phyloP scores from a whole-genome alignment of 2,329 filamentous ascomycete genomes.

The Zarea fungicola region DNA sequence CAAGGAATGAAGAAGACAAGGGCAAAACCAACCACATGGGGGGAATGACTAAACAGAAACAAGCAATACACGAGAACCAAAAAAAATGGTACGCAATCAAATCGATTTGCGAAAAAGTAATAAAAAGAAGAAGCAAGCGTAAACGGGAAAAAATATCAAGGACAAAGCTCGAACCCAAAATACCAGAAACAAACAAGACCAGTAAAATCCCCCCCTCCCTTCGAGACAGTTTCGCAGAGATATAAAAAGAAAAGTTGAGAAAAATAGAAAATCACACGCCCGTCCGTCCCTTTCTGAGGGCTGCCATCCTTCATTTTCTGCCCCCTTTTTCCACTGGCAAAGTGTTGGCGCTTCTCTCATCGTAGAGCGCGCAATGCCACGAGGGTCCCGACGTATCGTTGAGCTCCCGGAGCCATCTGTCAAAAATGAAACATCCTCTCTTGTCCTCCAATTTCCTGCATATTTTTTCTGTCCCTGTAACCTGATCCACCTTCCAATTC shows the following conservation, averaged over 20 bases:
- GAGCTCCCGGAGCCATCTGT: too few relatives aligned
- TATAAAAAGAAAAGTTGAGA: constrained; percentile 13
- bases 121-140: constrained; percentile 14
- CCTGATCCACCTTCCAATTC: background rate
- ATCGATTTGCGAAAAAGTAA: constrained; percentile 3
- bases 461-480: background rate
- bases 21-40: background rate
- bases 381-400: too few relatives aligned
- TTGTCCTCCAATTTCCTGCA: too few relatives aligned
- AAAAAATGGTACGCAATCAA: constrained; percentile 9
- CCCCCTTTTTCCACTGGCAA: too few relatives aligned
- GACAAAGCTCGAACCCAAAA: constrained; percentile 1
- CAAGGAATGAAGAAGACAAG: background rate
- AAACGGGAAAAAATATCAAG: constrained; percentile 6
- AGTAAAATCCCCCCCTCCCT: background rate
- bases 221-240: constrained; percentile 7
- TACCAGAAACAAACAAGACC: constrained; percentile 10
- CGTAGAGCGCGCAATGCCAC: too few relatives aligned
- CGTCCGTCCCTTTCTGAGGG: too few relatives aligned
- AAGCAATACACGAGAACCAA: background rate
- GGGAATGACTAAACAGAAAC: background rate
- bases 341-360: too few relatives aligned
- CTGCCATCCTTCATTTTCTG: too few relatives aligned
- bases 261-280: too few relatives aligned
- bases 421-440: too few relatives aligned